phyloP scores from a whole-genome alignment of 1,284 basidiomycete genomes.

The Sphagnurus paluster region DNA sequence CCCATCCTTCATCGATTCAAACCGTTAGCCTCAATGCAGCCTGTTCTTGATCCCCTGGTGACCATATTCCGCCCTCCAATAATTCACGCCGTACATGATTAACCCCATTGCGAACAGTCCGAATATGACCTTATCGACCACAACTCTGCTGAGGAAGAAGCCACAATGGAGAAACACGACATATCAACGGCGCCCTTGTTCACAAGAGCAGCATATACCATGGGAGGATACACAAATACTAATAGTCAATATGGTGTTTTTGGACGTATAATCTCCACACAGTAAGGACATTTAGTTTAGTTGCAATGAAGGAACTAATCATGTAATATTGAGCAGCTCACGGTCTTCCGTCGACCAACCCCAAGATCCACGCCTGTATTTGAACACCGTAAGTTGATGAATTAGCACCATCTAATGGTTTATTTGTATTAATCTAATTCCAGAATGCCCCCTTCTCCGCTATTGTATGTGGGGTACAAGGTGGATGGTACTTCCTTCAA shows the following conservation, averaged over 20 bases:
- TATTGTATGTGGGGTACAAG: constrained; percentile 62
- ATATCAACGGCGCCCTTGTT: constrained; percentile 54
- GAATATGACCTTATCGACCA: constrained; percentile 43
- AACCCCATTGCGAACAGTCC: too few species aligned
- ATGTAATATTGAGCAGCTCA: constrained; percentile 30
- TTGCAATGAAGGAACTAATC: not conserved
- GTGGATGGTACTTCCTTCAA: constrained; percentile 17
- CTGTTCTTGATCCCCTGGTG: not conserved
- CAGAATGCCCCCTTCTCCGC: constrained; percentile 63
- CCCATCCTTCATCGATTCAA: too few species aligned
- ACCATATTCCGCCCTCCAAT: too few species aligned
- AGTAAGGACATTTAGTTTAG: constrained; percentile 32
- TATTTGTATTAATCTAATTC: not conserved
- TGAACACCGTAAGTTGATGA: constrained; percentile 61
- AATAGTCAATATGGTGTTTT: constrained; percentile 58
- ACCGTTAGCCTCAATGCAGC: too few species aligned
- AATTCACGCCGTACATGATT: too few species aligned
- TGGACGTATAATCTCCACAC: constrained; percentile 44
- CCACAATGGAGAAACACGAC: constrained; percentile 35
- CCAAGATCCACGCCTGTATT: constrained; percentile 50
- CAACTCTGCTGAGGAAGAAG: not conserved
- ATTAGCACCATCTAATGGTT: too few species aligned
- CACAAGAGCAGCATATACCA: constrained; percentile 50
- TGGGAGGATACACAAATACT: constrained; percentile 29
- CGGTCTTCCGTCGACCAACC: constrained; percentile 28